Evolutionary conservation across 306 rosid species (phyloP), one percentile per base, ranked within the genome.

Genomic region (Purshia tridentata): DNA sequence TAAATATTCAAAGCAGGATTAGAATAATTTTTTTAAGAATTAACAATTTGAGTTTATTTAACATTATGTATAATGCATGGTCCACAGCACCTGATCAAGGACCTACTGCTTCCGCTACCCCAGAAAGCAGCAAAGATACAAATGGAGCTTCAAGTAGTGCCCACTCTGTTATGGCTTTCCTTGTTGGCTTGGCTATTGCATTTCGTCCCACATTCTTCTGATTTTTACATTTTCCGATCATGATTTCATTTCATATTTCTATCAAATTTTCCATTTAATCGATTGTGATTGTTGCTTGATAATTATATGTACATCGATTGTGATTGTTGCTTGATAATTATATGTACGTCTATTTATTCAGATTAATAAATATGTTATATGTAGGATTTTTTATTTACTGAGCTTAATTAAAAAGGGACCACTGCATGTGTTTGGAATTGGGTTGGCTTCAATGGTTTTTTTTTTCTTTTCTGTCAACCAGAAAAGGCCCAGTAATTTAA

Each of bases 171-270:
- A 29, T 68, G 6, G 80, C 75, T 44, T 52, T 78, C 44, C 65
- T 72, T 18, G 9, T 72, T 62, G 73, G 79, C 77, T 39, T 82
- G 29, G 83, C 60, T 23, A 9, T 81, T 29, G 79, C 70, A 47
- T 58, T 67, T 40, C 69, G 73, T 64, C 68, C 79, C 19, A n/a
- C 63, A 42, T 67, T 82, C 7, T 57, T 72, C 60, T 82, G 67
- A 77, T 53, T 58, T 29, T 50, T 69, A 35, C 14, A 19, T 70
- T 52, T 77, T 18, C 39, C 49, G 51, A 16, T 74, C 35, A 23
- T 57, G 50, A 29, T n/a, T 29, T n/a, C 9, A 3, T 23, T 23
- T 59, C 64, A 22, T 35, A 3, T 68, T 76, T 76, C 3, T 46
- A 50, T 20, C 3, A 4, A 20, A 4, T 29, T 37, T 39, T 10